phyloP scores from a whole-genome alignment of 78 protist genomes.

The Protostelium mycophagum region DNA sequence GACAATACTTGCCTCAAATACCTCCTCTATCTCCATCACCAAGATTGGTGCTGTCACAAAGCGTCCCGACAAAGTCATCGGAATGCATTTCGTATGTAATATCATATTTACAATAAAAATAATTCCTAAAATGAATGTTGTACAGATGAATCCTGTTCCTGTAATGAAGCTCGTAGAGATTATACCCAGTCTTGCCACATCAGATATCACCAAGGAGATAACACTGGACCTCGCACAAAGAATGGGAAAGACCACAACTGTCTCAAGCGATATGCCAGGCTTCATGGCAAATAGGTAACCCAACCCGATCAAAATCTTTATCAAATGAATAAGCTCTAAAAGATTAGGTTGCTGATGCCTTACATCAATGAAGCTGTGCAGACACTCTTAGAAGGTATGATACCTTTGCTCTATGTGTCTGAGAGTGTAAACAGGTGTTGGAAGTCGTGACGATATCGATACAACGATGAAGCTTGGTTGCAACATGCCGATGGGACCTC shows the following conservation, averaged over 20 bases:
- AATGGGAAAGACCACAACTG: slow-evolving; percentile 76
- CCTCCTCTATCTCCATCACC: slow-evolving; percentile 82
- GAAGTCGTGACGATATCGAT: slow-evolving; percentile 75
- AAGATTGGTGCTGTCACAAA: slow-evolving; percentile 52
- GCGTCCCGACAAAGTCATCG: slow-evolving; percentile 79
- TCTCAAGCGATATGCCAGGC: slow-evolving; percentile 74
- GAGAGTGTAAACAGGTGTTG: slow-evolving; percentile 39
- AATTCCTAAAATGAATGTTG: not conserved
- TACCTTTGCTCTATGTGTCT: not conserved
- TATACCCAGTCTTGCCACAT: slow-evolving; percentile 72
- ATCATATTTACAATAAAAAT: not conserved
- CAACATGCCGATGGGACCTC: slow-evolving; percentile 82
- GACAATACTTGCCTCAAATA: slow-evolving; percentile 78
- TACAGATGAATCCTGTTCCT: slow-evolving; percentile 75
- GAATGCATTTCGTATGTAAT: slow-evolving; percentile 74
- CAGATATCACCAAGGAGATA: slow-evolving; percentile 20
- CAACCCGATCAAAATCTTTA: no score
- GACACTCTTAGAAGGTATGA: slow-evolving; percentile 47
- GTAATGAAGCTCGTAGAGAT: slow-evolving; percentile 83
- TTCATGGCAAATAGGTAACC: slow-evolving; percentile 71
- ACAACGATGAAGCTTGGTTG: slow-evolving; percentile 78
- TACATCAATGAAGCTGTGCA: slow-evolving; percentile 83
- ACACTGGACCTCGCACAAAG: slow-evolving; percentile 50
- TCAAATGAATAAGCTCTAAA: no score
- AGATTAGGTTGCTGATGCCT: slow-evolving; percentile 81